Base-by-base conservation (phyloP, 2,329 filamentous ascomycete genomes). In the Furcasterigmium sp. region DNA sequence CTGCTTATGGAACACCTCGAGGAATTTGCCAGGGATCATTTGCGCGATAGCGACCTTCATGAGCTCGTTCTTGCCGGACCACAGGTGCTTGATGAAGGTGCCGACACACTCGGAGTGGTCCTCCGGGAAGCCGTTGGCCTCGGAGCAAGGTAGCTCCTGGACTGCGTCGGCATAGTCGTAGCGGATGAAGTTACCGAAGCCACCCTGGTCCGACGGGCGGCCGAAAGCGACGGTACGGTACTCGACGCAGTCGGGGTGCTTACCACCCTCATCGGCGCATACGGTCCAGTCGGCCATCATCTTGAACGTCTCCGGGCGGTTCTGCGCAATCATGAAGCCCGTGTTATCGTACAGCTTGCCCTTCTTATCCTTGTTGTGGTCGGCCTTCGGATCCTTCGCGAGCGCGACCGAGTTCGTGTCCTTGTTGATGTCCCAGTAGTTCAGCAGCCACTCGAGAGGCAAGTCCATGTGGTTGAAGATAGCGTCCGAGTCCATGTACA, bases 251-350 rank as follows among this genome's bases (percentile, higher is more conserved):
- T 63, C 58, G 36, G 64, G 61, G 58, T 51, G 60, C 47, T 58
- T 62, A 49, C 61, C 61, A 36, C 56, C 53, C 9, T 69, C 65
- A 35, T 66, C 56, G 20, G 68, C 60, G 49, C 68, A 71, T 39
- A 56, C 56, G 26, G 62, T 60, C 73, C 73, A 76, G 36, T 69
- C 70, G 46, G 69, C 64, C 30, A 76, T 60, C 28, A 77, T 72
- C 25, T 69, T 61, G 48, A 67, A 66, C 1, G 70, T 72, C 48
- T 64, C 65, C 14, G 63, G 55, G 51, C 71, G 71, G 55, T 74
- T 73, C 57, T 76, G 73, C 4, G 72, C 66, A 30, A 76, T 58
- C 55, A 76, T 73, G 61, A 76, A 76, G 15, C 73, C 73, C 2
- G 73, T 73, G 60, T 76, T 76, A 52, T 68, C 62, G 62, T 66